Evolutionary conservation across 2,329 filamentous ascomycete species (phyloP).

Genomic region (Ophiostoma populinum): DNA sequence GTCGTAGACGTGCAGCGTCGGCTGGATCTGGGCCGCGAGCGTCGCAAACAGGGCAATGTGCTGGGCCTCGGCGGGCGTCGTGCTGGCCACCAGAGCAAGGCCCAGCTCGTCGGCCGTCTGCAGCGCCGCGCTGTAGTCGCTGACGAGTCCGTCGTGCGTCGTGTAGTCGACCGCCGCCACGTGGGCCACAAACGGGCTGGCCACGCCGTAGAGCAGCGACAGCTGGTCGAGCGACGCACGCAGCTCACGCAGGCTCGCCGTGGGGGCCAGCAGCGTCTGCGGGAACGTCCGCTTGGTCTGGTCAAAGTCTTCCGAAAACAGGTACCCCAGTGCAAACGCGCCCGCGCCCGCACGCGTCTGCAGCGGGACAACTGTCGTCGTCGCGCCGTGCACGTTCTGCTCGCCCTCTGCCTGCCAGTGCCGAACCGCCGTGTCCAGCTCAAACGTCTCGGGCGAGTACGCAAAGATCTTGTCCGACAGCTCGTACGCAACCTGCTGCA

Average conservation of each 20-base stretch:
- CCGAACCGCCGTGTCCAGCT: slow-evolving; percentile 69
- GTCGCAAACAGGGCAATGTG: slow-evolving; percentile 72
- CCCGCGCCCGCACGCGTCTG: slow-evolving; percentile 83
- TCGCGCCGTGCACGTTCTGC: slow-evolving; percentile 66
- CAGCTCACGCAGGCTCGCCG: slow-evolving; percentile 63
- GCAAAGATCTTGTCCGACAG: slow-evolving; percentile 96
- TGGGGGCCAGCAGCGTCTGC: slow-evolving; percentile 77
- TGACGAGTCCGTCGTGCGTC: slow-evolving; percentile 50
- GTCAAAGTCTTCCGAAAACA: slow-evolving; percentile 96
- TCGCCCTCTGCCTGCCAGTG: slow-evolving; percentile 55
- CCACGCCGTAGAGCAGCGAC: slow-evolving; percentile 74
- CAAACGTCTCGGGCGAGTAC: slow-evolving; percentile 86
- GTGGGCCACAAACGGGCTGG: slow-evolving; percentile 85
- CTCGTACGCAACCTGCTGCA: slow-evolving; percentile 90
- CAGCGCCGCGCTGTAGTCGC: slow-evolving; percentile 72
- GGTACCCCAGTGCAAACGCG: slow-evolving; percentile 82
- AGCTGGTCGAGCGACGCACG: slow-evolving; percentile 80
- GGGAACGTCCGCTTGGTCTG: slow-evolving; percentile 78
- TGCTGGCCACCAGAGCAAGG: slow-evolving; percentile 67
- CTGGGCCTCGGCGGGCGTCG: slow-evolving; percentile 78
- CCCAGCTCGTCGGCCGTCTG: slow-evolving; percentile 78
- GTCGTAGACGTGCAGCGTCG: slow-evolving; percentile 66
- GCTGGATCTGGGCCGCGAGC: slow-evolving; percentile 50
- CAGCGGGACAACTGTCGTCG: slow-evolving; percentile 60
- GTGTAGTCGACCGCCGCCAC: slow-evolving; percentile 81